Evolutionary conservation across 2,329 filamentous ascomycete genomes (phyloP).

Genomic region (Ophiostoma piceae): DNA sequence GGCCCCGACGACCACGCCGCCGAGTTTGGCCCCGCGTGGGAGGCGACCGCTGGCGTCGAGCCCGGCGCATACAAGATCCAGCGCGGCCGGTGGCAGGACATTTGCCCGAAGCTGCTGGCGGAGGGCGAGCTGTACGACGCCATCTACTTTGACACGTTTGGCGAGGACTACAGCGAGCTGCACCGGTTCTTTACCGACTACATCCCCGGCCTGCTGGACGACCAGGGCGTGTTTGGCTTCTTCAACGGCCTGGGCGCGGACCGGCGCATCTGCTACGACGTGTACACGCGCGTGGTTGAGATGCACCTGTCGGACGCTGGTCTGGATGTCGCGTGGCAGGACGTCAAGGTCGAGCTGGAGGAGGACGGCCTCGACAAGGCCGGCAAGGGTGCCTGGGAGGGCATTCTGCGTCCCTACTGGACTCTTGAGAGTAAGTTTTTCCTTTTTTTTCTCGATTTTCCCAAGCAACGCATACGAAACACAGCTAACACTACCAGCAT

Average conservation of each 20-base stretch:
- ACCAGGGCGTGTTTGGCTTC: constrained; percentile 72
- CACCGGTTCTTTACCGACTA: constrained; percentile 83
- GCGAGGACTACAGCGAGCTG: constrained; percentile 83
- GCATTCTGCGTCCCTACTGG: constrained; percentile 86
- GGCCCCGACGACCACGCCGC: constrained; percentile 39
- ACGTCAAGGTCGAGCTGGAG: constrained; percentile 68
- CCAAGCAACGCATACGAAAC: background rate
- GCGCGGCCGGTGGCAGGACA: constrained; percentile 73
- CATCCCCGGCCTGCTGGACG: constrained; percentile 71
- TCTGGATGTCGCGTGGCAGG: constrained; percentile 82
- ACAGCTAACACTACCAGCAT: constrained; percentile 43
- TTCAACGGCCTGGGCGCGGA: constrained; percentile 92
- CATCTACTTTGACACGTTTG: constrained; percentile 97
- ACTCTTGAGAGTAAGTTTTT: constrained; percentile 61
- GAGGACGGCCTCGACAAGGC: constrained; percentile 58
- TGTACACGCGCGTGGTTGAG: constrained; percentile 88
- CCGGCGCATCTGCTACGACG: constrained; percentile 87
- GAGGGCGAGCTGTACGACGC: constrained; percentile 70
- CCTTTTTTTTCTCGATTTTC: background rate
- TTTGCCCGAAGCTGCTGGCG: constrained; percentile 63
- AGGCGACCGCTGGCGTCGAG: constrained; percentile 44
- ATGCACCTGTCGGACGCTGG: constrained; percentile 86
- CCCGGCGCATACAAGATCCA: constrained; percentile 69
- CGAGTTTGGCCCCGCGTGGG: constrained; percentile 52
- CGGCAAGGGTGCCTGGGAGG: constrained; percentile 76